phyloP scores from a whole-genome alignment of 768 basidiomycete genomes.

The Chalciporus sphaerocephalus region DNA sequence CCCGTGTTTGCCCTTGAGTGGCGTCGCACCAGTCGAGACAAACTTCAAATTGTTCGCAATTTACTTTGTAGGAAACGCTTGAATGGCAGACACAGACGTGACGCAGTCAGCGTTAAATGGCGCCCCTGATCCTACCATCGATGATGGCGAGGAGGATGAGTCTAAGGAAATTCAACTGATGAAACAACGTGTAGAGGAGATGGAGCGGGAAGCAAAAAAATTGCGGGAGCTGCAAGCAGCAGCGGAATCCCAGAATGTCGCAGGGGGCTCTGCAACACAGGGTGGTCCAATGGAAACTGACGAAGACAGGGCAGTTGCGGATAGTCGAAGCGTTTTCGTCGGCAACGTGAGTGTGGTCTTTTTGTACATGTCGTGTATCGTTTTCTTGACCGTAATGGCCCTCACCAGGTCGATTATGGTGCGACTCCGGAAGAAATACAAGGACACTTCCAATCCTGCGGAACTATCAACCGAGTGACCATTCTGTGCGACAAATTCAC shows the following conservation, averaged over 20 bases:
- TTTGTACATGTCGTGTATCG: conserved; percentile 3
- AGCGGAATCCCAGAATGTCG: conserved; percentile 53
- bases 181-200: conserved; percentile 90
- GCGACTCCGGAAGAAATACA: conserved; percentile 99
- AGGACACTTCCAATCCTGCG: conserved; percentile 94
- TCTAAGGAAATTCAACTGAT: conserved; percentile 81
- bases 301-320: conserved; percentile 79
- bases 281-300: conserved; percentile 66
- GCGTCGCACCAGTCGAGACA: conserved; percentile 15
- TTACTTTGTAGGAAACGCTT: conserved; percentile 16
- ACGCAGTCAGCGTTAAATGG: conserved; percentile 38
- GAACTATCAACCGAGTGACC: conserved; percentile 97
- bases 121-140: conserved; percentile 32
- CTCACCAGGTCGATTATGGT: conserved; percentile 84
- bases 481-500: conserved; percentile 99
- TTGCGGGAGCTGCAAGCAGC: conserved; percentile 82
- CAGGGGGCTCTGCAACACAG: conserved; percentile 41
- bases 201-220: conserved; percentile 88
- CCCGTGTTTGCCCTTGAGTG: conserved; percentile 26
- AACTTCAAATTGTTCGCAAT: conserved; percentile 24
- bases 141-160: conserved; percentile 62
- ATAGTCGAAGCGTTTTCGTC: conserved; percentile 86
- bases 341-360: conserved; percentile 74
- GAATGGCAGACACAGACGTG: conserved; percentile 52
- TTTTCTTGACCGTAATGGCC: conserved; percentile 9